These are phyloP conservation scores for Nakazawaea ishiwadae DNA, from an alignment of 805 yeast genomes.

Conservation along the genomic window DNA sequence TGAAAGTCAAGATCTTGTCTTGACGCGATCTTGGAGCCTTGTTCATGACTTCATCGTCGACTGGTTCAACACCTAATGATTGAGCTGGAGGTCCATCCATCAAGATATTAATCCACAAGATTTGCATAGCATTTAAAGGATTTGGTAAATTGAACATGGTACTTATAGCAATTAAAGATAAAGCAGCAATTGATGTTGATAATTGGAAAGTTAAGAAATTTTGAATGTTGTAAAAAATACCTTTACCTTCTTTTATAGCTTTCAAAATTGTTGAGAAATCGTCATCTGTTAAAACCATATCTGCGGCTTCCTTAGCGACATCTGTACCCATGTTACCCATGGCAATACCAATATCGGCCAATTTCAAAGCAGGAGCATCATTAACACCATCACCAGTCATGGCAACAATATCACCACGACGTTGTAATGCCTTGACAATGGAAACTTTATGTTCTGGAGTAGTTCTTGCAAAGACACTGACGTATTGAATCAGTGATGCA, in stretches of 20 bases:
- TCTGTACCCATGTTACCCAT: conserved; percentile 96
- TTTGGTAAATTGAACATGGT: conserved; percentile 86
- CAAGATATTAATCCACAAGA: conserved; percentile 91
- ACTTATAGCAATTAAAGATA: conserved; percentile 81
- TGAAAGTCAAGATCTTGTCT: conserved; percentile 74
- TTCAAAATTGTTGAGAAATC: conserved; percentile 90
- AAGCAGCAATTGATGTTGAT: conserved; percentile 93
- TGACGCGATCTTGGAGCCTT: conserved; percentile 92
- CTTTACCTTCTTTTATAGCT: conserved; percentile 97
- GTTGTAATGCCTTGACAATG: conserved; percentile 84
- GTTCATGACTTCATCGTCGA: conserved; percentile 91
- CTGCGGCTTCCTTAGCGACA: conserved; percentile 98
- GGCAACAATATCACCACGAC: conserved; percentile 92
- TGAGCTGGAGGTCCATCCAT: conserved; percentile 99
- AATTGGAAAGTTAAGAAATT: conserved; percentile 92
- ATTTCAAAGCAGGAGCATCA: conserved; percentile 96
- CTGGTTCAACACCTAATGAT: conserved; percentile 95
- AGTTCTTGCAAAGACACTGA: conserved; percentile 90
- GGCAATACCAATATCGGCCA: conserved; percentile 94
- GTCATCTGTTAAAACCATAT: conserved; percentile 95
- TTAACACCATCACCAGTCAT: conserved; percentile 99
- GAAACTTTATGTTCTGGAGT: conserved; percentile 91
- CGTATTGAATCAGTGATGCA: conserved; percentile 71
- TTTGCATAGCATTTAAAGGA: conserved; percentile 97
- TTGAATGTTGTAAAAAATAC: conserved; percentile 93